Evolutionary conservation across 345 rosid species (phyloP).

Genomic region (Stellera chamaejasme): DNA sequence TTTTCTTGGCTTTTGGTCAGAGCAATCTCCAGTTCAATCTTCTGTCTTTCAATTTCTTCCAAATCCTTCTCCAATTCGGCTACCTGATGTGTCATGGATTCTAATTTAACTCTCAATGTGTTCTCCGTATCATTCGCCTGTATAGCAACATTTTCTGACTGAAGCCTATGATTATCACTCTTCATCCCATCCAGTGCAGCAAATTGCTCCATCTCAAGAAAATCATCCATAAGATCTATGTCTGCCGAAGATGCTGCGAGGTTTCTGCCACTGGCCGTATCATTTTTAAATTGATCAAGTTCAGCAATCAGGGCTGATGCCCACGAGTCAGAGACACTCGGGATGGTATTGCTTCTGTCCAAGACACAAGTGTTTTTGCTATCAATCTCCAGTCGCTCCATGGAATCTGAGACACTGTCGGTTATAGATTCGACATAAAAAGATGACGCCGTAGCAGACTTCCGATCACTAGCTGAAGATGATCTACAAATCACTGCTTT

Average conservation of each 20-base stretch:
- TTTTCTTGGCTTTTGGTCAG: constrained; percentile 34
- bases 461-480: constrained; percentile 32
- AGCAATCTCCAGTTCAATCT: constrained; percentile 49
- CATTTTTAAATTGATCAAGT: constrained; percentile 43
- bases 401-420: constrained; percentile 66
- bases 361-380: constrained; percentile 18
- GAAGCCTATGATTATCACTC: constrained; percentile 19
- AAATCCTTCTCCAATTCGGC: constrained; percentile 38
- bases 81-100: constrained; percentile 25
- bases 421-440: constrained; percentile 42
- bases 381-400: constrained; percentile 39
- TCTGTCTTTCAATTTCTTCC: constrained; percentile 29
- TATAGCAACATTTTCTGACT: constrained; percentile 27
- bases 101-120: constrained; percentile 41
- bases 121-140: constrained; percentile 26
- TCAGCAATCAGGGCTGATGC: constrained; percentile 41
- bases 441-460: constrained; percentile 40
- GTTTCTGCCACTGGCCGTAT: constrained; percentile 27
- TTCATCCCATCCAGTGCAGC: constrained; percentile 55
- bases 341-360: constrained; percentile 18
- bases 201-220: constrained; percentile 93
- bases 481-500: constrained; percentile 34
- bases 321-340: constrained; percentile 46
- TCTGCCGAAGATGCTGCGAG: constrained; percentile 32
- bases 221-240: constrained; percentile 87